Base-by-base conservation (phyloP, 371 early-diverging fungal genomes). In the Mortierella sp. region DNA sequence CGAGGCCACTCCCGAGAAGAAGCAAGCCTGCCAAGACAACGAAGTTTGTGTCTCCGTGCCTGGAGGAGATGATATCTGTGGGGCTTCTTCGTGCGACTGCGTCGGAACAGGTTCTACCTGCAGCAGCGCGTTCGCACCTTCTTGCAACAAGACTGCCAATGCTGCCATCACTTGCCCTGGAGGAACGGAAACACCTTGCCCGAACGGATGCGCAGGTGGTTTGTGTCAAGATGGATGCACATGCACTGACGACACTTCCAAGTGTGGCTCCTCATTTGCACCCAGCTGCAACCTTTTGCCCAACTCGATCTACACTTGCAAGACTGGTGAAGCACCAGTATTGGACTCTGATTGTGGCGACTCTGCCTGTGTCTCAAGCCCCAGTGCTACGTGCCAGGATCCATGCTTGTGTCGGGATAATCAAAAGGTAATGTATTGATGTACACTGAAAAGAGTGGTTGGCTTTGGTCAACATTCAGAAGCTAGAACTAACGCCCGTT, bases 251-350 rank as follows among this genome's bases (percentile, higher is more conserved):
- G 59, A 50, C 28, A 34, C 4, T 10, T 34, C 34, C 34, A 34
- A 34, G 34, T 59, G 59, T 28, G 59, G 51, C 16, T 59, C 60
- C 0, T 19, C 50, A 8, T 59, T 59, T 50, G 31, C 60, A 28
- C 34, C 51, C 2, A 39, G 22, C 29, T 61, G 62, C 37, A 46
- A 53, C 7, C 27, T 46, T 17, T 13, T 37, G 17, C 22, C 54
- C 48, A 62, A 53, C 29, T 27, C 51, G 5, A 25, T 60, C 27
- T 51, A 51, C 12, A n/a, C 44, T 7, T 60, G 60, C 21, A 22
- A 46, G 10, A 34, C 34, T 34, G 34, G 10, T 10, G 7, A 34
- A 10, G 7, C 4, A 10, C 34, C 34, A 7, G 10, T 10, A 4
- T 7, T 34, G 34, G 34, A 34, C 34, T 34, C n/a, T 31, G 48